Evolutionary conservation across 176 grass and related monocot genomes (phyloP).

Genomic region (Stipa capillata): DNA sequence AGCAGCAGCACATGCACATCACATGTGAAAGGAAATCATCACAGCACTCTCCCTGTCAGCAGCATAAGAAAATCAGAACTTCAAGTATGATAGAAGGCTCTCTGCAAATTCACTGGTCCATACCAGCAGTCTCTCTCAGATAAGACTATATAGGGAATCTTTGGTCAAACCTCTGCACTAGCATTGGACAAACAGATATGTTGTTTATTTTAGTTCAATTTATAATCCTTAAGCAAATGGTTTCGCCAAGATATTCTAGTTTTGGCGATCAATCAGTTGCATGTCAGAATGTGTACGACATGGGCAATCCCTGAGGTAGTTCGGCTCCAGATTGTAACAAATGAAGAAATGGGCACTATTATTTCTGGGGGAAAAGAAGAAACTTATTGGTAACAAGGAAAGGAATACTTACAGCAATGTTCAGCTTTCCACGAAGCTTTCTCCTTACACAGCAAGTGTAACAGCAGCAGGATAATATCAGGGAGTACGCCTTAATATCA

Average conservation of each 20-base stretch:
- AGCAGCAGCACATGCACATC: conserved; percentile 94
- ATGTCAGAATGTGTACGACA: neutral
- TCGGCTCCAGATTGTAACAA: neutral
- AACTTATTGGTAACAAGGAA: neutral
- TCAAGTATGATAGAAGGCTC: neutral
- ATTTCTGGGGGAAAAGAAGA: too few relatives aligned
- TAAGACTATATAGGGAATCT: neutral
- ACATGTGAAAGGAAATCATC: conserved; percentile 97
- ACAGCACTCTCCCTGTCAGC: conserved; percentile 69
- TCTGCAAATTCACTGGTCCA: neutral
- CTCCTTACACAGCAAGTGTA: conserved; percentile 94
- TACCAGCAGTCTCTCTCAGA: neutral
- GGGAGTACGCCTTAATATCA: conserved; percentile 84
- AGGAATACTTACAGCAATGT: conserved; percentile 59
- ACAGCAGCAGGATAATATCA: conserved; percentile 95
- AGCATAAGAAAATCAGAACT: neutral
- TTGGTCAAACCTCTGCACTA: neutral
- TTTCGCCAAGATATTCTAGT: neutral
- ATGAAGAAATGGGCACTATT: too few relatives aligned
- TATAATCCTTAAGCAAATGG: neutral
- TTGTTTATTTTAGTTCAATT: neutral
- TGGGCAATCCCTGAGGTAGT: neutral
- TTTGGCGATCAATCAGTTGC: neutral
- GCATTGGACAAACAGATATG: neutral
- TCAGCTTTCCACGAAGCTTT: conserved; percentile 71